Percentiles rank a stretch among this genome's conserved stretches.
These are phyloP conservation scores for Echeveria elegans DNA, from an alignment of 164 flowering plant genomes.

Conservation along the genomic window DNA sequence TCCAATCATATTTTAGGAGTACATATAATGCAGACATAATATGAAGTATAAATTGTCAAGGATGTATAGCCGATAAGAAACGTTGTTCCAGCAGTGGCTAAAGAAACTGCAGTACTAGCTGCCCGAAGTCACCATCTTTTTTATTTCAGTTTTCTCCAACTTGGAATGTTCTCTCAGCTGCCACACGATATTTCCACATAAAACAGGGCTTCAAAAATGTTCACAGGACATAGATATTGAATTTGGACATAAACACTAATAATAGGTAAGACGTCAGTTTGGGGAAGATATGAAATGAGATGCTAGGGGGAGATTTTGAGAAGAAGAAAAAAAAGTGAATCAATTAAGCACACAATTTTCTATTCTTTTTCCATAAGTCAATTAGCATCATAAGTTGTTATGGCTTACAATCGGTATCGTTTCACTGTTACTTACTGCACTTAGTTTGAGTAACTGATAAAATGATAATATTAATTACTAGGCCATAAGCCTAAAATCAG, in stretches of 20 bases:
- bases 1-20: not conserved
- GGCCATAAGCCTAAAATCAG: too few relatives aligned
- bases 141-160: slow-evolving; percentile 51
- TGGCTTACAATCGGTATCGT: not conserved
- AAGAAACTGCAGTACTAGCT: slow-evolving; percentile 35
- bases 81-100: slow-evolving; percentile 83
- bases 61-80: slow-evolving; percentile 67
- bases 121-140: slow-evolving; percentile 53
- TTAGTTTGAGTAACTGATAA: too few relatives aligned
- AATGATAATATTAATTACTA: too few relatives aligned
- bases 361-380: too few relatives aligned
- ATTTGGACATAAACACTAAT: not conserved
- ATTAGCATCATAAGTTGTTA: not conserved
- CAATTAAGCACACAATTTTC: too few relatives aligned
- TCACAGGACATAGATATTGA: not conserved
- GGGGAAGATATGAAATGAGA: not conserved
- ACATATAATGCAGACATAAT: not conserved
- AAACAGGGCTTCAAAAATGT: too few relatives aligned
- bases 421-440: too few relatives aligned
- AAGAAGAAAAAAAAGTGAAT: too few relatives aligned
- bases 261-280: not conserved
- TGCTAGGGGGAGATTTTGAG: not conserved
- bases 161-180: slow-evolving; percentile 57
- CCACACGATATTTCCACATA: slow-evolving; percentile 13
- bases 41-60: not conserved